Conservation (phyloP, 148 eudicot species). For the Fagopyrum esculentum region DNA sequence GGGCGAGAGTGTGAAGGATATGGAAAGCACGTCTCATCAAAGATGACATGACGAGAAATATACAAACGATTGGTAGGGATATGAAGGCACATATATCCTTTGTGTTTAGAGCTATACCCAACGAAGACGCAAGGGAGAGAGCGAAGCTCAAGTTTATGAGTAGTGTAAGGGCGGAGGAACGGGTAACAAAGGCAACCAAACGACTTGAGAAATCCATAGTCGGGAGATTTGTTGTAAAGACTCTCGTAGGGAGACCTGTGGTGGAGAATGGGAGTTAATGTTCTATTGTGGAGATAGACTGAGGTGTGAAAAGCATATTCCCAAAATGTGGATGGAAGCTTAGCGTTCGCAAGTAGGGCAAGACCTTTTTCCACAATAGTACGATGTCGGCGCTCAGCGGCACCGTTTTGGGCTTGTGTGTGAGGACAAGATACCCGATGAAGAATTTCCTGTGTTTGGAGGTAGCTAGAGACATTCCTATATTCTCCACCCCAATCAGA, state of each 20-base stretch:
- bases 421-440: not conserved
- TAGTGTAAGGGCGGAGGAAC: not conserved
- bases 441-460: not conserved
- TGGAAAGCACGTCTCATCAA: not conserved
- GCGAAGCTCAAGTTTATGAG: not conserved
- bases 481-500: slow-evolving; percentile 3
- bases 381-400: not conserved
- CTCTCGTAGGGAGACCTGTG: not conserved
- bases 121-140: slow-evolving; percentile 7
- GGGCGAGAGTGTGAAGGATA: not conserved
- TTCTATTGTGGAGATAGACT: not conserved
- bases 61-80: not conserved
- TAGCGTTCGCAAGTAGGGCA: not conserved
- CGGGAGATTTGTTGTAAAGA: not conserved
- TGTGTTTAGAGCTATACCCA: slow-evolving; percentile 10
- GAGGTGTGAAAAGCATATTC: not conserved
- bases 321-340: not conserved
- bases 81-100: not conserved
- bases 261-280: not conserved
- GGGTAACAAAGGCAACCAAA: slow-evolving; percentile 10
- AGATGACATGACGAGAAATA: slow-evolving; percentile 1
- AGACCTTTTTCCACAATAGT: not conserved
- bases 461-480: not conserved
- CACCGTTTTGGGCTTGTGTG: not conserved
- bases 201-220: not conserved